These are phyloP conservation scores for Boechera retrofracta DNA, from an alignment of 345 rosid genomes.

Conservation along the genomic window DNA sequence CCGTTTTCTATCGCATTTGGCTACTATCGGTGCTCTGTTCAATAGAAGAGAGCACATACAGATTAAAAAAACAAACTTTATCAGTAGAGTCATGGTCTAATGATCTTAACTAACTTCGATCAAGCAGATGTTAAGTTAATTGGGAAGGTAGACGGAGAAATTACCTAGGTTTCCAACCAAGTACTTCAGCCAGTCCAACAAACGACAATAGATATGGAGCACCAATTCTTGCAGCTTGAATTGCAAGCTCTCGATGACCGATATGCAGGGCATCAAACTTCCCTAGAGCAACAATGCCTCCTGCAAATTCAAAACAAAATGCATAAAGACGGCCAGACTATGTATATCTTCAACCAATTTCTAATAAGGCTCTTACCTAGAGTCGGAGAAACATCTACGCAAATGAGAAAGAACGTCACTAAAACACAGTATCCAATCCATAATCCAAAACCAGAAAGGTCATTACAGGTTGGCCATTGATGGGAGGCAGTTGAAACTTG, in stretches of 20 bases:
- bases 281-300: slow-evolving; percentile 87
- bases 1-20: slow-evolving; percentile 77
- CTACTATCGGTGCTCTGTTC: slow-evolving; percentile 73
- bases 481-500: not conserved
- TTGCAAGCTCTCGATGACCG: slow-evolving; percentile 87
- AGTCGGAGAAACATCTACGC: not conserved
- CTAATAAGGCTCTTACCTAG: not conserved
- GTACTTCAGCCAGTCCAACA: slow-evolving; percentile 83
- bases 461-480: not conserved
- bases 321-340: not conserved
- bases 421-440: not conserved
- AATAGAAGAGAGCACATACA: not conserved
- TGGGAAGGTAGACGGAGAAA: not conserved
- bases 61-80: slow-evolving; percentile 5
- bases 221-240: slow-evolving; percentile 85
- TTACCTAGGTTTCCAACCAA: slow-evolving; percentile 90
- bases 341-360: not conserved
- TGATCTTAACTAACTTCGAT: not conserved
- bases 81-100: slow-evolving; percentile 47
- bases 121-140: not conserved
- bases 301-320: slow-evolving; percentile 41
- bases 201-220: slow-evolving; percentile 75
- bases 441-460: not conserved
- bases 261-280: slow-evolving; percentile 91
- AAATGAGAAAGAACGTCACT: not conserved